phyloP scores from a whole-genome alignment of 2,329 filamentous ascomycete species.

The Fusarium coffeatum region DNA sequence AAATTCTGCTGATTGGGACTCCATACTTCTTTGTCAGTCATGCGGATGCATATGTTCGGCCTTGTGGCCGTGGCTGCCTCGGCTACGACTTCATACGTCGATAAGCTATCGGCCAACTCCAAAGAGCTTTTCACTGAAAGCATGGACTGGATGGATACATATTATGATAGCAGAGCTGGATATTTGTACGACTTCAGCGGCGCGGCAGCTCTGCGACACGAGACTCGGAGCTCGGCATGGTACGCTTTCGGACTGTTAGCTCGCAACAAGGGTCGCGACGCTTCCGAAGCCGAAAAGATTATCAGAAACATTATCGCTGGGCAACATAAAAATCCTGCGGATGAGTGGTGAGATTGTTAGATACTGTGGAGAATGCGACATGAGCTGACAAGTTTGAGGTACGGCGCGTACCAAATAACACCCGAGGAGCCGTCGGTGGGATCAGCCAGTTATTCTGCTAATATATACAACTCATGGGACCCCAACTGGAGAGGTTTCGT shows the following conservation, averaged over 20 bases:
- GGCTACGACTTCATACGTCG: background rate
- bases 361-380: accelerated
- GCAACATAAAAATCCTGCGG: slow-evolving; percentile 63
- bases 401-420: slow-evolving; percentile 62
- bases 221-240: slow-evolving; percentile 68
- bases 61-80: background rate
- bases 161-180: slow-evolving; percentile 63
- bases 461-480: slow-evolving; percentile 69
- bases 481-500: slow-evolving; percentile 74
- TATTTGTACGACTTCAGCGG: slow-evolving; percentile 65
- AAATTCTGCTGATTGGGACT: background rate
- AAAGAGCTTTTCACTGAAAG: slow-evolving; percentile 35
- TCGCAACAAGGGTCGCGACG: slow-evolving; percentile 63
- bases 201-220: slow-evolving; percentile 61
- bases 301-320: slow-evolving; percentile 64
- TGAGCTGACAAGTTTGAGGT: slow-evolving; percentile 25
- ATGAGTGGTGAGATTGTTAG: slow-evolving; percentile 62
- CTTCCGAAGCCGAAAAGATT: slow-evolving; percentile 63
- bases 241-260: slow-evolving; percentile 69
- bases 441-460: slow-evolving; percentile 59
- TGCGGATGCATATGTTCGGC: background rate
- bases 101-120: slow-evolving; percentile 23
- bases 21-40: background rate
- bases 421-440: slow-evolving; percentile 70
- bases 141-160: slow-evolving; percentile 66